These are phyloP conservation scores for Vaccinium darrowii DNA, from an alignment of 148 eudicot genomes.

Conservation along the genomic window DNA sequence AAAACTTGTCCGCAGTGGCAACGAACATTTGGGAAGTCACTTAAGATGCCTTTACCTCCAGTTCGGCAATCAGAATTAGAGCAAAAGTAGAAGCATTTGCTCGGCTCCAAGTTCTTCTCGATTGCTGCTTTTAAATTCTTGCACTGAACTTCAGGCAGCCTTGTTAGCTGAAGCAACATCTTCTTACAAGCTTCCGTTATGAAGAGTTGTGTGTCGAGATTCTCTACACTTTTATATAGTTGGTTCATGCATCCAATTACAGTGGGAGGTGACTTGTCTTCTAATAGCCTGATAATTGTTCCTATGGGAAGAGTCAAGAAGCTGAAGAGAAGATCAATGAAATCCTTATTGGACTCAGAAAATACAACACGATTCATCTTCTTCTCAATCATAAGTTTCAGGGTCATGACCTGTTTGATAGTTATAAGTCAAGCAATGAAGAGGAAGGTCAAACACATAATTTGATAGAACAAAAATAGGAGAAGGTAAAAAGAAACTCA, in stretches of 20 bases:
- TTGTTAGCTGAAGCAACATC: background rate
- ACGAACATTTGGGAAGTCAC: background rate
- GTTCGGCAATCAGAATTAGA: background rate
- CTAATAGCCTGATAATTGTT: background rate
- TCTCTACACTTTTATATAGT: background rate
- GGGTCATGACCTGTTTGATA: background rate
- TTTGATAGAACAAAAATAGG: background rate
- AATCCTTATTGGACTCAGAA: background rate
- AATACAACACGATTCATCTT: background rate
- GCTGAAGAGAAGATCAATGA: slow-evolving; percentile 2
- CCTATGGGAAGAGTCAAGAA: slow-evolving; percentile 1
- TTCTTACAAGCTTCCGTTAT: background rate
- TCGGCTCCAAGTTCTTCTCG: background rate
- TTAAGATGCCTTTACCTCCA: background rate
- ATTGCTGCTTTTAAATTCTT: background rate
- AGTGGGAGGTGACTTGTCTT: background rate
- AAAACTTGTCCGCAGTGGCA: slow-evolving; percentile 2
- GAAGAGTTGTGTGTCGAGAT: background rate
- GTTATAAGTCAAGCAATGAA: background rate
- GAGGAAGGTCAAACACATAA: slow-evolving; percentile 1
- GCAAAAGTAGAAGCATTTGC: background rate
- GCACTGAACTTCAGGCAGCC: slow-evolving; percentile 4
- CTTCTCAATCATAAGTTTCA: slow-evolving; percentile 1
- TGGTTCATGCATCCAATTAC: background rate
- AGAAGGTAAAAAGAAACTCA: background rate